These are phyloP conservation scores for Cytospora chrysosperma DNA, from an alignment of 2,329 filamentous ascomycete species.

Conservation along the genomic window DNA sequence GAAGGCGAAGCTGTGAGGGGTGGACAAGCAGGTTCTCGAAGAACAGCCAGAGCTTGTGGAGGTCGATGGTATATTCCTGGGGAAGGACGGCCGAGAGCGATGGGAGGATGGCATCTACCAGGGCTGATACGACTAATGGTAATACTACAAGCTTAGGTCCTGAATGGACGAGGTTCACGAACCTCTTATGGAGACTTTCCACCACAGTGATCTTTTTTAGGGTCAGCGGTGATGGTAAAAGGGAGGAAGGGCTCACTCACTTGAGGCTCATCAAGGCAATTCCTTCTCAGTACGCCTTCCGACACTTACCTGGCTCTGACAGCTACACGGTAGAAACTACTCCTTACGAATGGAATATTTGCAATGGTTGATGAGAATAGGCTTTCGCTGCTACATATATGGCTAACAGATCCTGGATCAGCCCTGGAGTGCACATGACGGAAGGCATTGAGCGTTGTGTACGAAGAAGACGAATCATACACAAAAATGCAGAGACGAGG, in stretches of 20 bases:
- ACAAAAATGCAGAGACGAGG: no score
- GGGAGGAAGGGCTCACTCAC: no score
- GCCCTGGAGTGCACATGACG: no score
- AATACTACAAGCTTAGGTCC: neutral
- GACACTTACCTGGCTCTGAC: neutral
- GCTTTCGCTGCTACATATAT: no score
- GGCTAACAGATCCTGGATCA: no score
- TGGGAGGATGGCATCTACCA: neutral
- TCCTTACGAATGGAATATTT: neutral
- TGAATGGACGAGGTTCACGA: no score
- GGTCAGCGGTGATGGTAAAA: neutral
- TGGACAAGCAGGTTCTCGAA: neutral
- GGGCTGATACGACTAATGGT: neutral
- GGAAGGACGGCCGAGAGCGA: neutral
- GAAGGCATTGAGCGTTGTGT: no score
- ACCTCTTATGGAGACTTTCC: neutral
- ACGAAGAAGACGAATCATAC: no score
- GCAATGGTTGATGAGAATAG: no score
- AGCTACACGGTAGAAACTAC: neutral
- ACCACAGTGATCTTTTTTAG: no score
- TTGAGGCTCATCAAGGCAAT: neutral
- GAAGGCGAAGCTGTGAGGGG: constrained; percentile 42
- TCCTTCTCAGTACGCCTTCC: neutral
- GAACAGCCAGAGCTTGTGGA: neutral
- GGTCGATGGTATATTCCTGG: neutral